Base-by-base conservation (phyloP, 2,329 filamentous ascomycete species). In the Colletotrichum costaricense region DNA sequence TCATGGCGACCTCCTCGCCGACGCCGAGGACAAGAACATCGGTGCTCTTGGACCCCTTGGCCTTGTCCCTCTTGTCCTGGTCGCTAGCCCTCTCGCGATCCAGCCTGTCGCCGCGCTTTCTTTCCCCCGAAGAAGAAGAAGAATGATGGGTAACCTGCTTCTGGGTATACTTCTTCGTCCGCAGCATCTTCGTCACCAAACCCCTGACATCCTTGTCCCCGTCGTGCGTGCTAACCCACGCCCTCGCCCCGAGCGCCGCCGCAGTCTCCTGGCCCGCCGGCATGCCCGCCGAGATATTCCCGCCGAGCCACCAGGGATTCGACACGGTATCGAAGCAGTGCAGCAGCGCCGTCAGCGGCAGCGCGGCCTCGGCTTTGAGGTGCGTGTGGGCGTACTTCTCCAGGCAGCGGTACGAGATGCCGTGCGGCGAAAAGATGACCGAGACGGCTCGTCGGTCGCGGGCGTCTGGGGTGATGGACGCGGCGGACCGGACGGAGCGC, bases 351-450 rank as follows among this genome's bases (percentile, higher is more conserved):
- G 90, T 92, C 22, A 94, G 82, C 0, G 91, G 91, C 3, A 93
- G 83, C 0, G 91, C 90, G 2, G 88, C 84, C 77, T 89, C 85
- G 1, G 83, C 79, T 2, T 89, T 82, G 3, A 93, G 88, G 77
- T 92, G 89, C 0, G 86, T 85, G 2, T 87, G 86, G 6, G 87
- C 85, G 78, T 92, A 93, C 7, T 88, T 82, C 35, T 85, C 81
- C 11, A 94, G 82, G 26, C 86, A 82, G 5, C 84, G 79, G 76
- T 89, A 90, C 0, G 86, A 83, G 52, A 91, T 88, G 14, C 91
- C 91, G 77, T 93, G 91, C 0, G 92, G 91, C 0, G 90, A 90
- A 80, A 91, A 93, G 62, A 93, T 82, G 55, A 93, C 81, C 1
- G 90, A 92, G 24, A 93, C 79, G 2, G 90, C 87, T 75, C 81